phyloP scores from a whole-genome alignment of 441 rosid genomes.

The Croton laevigatus region DNA sequence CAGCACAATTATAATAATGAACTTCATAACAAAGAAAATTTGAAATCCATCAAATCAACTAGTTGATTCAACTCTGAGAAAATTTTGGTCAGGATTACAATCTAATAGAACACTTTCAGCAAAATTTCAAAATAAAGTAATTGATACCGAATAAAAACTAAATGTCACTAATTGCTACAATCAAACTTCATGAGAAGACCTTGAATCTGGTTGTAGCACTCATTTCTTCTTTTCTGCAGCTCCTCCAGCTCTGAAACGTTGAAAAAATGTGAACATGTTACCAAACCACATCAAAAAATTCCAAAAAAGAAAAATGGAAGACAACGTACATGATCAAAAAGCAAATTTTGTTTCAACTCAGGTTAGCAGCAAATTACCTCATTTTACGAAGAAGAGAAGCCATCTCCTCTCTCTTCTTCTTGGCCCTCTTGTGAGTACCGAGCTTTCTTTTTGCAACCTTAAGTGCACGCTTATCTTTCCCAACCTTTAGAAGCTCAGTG shows the following conservation, averaged over 20 bases:
- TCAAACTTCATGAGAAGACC: neutral
- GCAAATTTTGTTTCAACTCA: too few species aligned
- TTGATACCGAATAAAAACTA: neutral
- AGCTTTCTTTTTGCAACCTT: constrained; percentile 55
- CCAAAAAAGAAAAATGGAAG: neutral
- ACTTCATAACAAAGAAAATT: neutral
- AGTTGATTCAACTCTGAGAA: neutral
- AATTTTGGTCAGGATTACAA: neutral
- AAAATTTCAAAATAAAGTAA: neutral
- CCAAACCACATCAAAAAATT: neutral
- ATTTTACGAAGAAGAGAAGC: constrained; percentile 49
- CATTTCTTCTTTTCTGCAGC: constrained; percentile 53
- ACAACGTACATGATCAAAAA: too few species aligned
- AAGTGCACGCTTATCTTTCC: constrained; percentile 58
- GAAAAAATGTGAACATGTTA: neutral
- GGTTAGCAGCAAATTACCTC: constrained; percentile 31
- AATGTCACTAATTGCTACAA: neutral
- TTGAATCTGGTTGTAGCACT: neutral
- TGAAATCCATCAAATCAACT: neutral
- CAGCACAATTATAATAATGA: neutral
- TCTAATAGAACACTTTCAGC: neutral
- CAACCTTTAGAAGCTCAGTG: constrained; percentile 54
- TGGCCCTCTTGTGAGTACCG: constrained; percentile 57
- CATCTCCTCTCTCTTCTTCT: constrained; percentile 63
- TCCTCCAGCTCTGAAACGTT: constrained; percentile 38